Conservation (phyloP, 2,329 filamentous ascomycete species). For the Drechslerella coelobrocha region DNA sequence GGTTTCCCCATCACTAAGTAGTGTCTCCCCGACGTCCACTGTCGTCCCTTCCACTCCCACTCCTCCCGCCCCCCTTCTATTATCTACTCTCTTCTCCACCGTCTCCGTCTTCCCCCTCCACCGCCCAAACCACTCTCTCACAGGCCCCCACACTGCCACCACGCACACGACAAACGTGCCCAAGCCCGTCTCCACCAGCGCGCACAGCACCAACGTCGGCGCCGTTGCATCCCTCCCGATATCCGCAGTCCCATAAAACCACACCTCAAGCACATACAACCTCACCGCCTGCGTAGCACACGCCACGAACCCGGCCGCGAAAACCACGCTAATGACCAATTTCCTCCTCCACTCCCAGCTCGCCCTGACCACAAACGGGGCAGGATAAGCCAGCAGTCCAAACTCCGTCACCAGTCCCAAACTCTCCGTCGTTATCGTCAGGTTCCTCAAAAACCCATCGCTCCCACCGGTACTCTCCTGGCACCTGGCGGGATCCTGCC, state of each 20-base stretch:
- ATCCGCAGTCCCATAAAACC: slow-evolving; percentile 29
- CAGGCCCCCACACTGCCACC: slow-evolving; percentile 43
- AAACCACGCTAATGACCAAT: slow-evolving; percentile 26
- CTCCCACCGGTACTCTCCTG: slow-evolving; percentile 9
- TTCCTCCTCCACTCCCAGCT: slow-evolving; percentile 23
- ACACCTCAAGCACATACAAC: slow-evolving; percentile 43
- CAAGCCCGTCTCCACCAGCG: slow-evolving; percentile 34
- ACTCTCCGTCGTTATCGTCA: slow-evolving; percentile 24
- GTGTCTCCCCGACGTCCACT: background rate
- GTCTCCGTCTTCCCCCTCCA: slow-evolving; percentile 2
- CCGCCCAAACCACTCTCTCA: slow-evolving; percentile 22
- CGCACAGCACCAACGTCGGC: slow-evolving; percentile 45
- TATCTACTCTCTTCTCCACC: slow-evolving; percentile 2
- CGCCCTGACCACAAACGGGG: slow-evolving; percentile 33
- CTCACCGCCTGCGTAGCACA: slow-evolving; percentile 44
- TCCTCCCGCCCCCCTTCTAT: background rate
- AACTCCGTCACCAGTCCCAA: slow-evolving; percentile 36
- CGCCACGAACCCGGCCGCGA: slow-evolving; percentile 36
- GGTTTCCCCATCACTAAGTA: background rate
- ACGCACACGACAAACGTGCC: slow-evolving; percentile 40
- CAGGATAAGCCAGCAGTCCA: slow-evolving; percentile 20
- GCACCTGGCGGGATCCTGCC: slow-evolving; percentile 29
- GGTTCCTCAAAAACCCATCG: slow-evolving; percentile 21
- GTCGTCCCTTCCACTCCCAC: background rate
- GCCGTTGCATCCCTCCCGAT: slow-evolving; percentile 34